Percentiles rank a stretch among this genome's conserved stretches.
These are phyloP conservation scores for Elsinoe batatas DNA, from an alignment of 2,329 filamentous ascomycete genomes.

Conservation along the genomic window DNA sequence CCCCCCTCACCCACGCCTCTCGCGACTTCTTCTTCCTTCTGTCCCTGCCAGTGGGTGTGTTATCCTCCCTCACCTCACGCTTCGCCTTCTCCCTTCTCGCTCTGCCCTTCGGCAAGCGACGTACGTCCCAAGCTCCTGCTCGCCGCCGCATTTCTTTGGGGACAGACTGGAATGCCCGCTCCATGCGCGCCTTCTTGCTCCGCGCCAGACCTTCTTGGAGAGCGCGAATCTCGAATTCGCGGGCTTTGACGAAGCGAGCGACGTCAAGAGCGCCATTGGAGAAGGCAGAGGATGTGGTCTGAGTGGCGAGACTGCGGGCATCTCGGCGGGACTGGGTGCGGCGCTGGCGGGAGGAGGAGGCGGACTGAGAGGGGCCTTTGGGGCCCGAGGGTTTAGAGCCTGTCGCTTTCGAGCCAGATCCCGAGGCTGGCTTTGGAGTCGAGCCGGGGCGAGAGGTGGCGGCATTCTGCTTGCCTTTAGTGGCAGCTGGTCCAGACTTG, in stretches of 20 bases:
- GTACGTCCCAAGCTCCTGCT: slow-evolving; percentile 92
- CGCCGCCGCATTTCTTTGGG: slow-evolving; percentile 74
- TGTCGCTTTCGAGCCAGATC: too few relatives aligned
- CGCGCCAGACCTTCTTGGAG: slow-evolving; percentile 72
- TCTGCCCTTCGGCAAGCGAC: slow-evolving; percentile 72
- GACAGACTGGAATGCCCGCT: slow-evolving; percentile 81
- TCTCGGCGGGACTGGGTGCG: slow-evolving; percentile 23
- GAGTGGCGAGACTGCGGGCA: slow-evolving; percentile 38
- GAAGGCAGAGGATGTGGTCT: slow-evolving; percentile 45
- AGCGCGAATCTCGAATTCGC: slow-evolving; percentile 81
- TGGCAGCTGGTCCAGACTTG: not conserved
- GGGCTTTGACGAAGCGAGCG: slow-evolving; percentile 70
- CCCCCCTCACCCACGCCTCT: slow-evolving; percentile 53
- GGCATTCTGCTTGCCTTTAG: not conserved
- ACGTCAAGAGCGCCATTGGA: slow-evolving; percentile 72
- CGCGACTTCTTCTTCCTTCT: slow-evolving; percentile 50
- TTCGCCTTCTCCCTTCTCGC: slow-evolving; percentile 60
- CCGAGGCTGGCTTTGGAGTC: not conserved
- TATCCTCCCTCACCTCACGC: slow-evolving; percentile 76
- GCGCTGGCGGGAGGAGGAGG: not conserved
- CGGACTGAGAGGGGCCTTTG: not conserved
- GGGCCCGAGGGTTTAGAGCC: not conserved
- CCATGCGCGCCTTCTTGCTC: slow-evolving; percentile 54
- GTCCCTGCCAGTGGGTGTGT: slow-evolving; percentile 69
- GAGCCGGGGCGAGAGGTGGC: not conserved